These are phyloP conservation scores for Hemileccinum rubropunctum DNA, from an alignment of 768 basidiomycete species.

Conservation along the genomic window DNA sequence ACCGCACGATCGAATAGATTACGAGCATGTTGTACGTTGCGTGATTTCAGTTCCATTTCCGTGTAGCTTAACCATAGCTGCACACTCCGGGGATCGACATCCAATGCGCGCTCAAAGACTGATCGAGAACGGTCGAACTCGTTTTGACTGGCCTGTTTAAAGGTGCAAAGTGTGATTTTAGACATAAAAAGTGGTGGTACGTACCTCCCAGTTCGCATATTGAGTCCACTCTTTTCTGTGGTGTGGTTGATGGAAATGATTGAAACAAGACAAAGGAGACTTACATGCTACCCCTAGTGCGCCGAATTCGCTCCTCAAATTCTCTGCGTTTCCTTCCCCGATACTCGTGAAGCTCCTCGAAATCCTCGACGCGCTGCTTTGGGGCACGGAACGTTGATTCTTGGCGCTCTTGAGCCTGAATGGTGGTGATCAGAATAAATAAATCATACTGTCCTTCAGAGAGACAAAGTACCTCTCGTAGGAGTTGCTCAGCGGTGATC, in stretches of 20 bases:
- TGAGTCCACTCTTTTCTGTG: conserved; percentile 73
- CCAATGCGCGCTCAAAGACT: conserved; percentile 94
- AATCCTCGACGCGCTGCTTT: conserved; percentile 93
- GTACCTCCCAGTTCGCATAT: conserved; percentile 83
- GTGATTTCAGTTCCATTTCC: conserved; percentile 97
- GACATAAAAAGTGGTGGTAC: conserved; percentile 10
- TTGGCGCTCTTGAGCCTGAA: conserved; percentile 94
- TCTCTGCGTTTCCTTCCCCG: conserved; percentile 90
- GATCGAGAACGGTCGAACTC: conserved; percentile 94
- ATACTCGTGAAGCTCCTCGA: conserved; percentile 88
- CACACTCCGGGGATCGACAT: conserved; percentile 87
- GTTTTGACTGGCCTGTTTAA: conserved; percentile 80
- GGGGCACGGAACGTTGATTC: conserved; percentile 90
- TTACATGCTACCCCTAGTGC: conserved; percentile 78
- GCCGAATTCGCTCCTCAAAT: conserved; percentile 85
- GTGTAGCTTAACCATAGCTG: conserved; percentile 94
- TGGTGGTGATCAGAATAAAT: neutral
- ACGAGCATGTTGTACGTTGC: conserved; percentile 78
- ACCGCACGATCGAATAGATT: conserved; percentile 98
- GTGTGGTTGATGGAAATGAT: neutral
- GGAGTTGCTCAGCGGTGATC: conserved; percentile 98
- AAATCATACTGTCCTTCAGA: neutral
- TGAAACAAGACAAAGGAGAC: conserved; percentile 22
- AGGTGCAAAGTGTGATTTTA: conserved; percentile 1
- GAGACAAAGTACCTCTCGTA: conserved; percentile 70